These are phyloP conservation scores for Mycena chlorophos DNA, from an alignment of 768 basidiomycete genomes.

Conservation along the genomic window DNA sequence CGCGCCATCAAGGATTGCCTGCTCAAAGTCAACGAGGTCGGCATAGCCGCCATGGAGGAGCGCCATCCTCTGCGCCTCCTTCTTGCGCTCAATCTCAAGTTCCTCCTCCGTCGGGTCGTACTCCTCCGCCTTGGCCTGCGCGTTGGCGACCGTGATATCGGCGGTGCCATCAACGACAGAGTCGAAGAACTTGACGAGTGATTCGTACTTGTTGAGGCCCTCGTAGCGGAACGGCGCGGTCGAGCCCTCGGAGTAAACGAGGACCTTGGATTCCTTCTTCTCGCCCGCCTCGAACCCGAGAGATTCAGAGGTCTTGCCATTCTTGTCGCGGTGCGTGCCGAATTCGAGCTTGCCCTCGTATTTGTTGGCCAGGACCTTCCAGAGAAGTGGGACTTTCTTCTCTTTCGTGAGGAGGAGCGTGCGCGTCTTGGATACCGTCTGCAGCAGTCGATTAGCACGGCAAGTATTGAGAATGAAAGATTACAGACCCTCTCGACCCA, in stretches of 20 bases:
- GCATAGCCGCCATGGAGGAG: conserved; percentile 52
- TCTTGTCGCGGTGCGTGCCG: conserved; percentile 63
- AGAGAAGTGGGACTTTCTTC: conserved; percentile 73
- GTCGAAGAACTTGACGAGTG: conserved; percentile 72
- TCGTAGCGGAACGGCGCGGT: conserved; percentile 61
- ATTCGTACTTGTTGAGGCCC: conserved; percentile 72
- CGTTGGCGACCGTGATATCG: conserved; percentile 48
- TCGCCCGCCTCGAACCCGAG: conserved; percentile 60
- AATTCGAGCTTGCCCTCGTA: conserved; percentile 64
- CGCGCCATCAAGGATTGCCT: conserved; percentile 42
- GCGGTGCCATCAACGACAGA: conserved; percentile 68
- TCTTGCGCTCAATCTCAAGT: conserved; percentile 49
- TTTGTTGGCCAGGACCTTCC: conserved; percentile 77
- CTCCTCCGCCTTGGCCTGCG: conserved; percentile 43
- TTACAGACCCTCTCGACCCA: conserved; percentile 63
- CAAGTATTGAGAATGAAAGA: neutral
- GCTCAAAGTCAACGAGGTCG: conserved; percentile 54
- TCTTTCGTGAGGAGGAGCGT: conserved; percentile 74
- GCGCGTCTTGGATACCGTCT: conserved; percentile 34
- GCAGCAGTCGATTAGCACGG: neutral
- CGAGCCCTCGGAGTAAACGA: conserved; percentile 68
- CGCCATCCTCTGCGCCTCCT: conserved; percentile 54
- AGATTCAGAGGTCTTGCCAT: conserved; percentile 56
- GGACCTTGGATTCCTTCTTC: conserved; percentile 62
- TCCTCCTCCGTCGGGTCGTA: conserved; percentile 41